Evolutionary conservation across 805 yeast species (phyloP).

Genomic region (Candida ponderosae): DNA sequence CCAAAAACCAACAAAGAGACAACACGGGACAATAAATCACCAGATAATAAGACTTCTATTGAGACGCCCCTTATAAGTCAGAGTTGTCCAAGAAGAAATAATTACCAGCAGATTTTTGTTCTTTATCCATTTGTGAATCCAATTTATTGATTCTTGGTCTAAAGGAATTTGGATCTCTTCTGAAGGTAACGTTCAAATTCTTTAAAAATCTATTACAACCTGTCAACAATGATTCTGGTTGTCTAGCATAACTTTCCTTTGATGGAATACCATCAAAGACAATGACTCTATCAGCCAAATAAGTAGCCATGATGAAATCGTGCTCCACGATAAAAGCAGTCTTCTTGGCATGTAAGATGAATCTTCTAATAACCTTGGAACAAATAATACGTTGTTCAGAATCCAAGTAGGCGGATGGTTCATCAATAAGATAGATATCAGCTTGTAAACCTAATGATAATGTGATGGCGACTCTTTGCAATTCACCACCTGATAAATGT

Average conservation of each 20-base stretch:
- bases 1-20: background rate
- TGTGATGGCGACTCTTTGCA: constrained; percentile 98
- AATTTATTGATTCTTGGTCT: constrained; percentile 98
- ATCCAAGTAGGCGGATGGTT: constrained; percentile 98
- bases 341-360: constrained; percentile 91
- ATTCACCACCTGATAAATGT: constrained; percentile 97
- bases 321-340: constrained; percentile 99
- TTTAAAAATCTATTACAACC: constrained; percentile 97
- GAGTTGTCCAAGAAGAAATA: constrained; percentile 87
- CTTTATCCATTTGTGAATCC: constrained; percentile 98
- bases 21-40: too few species aligned
- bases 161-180: constrained; percentile 98
- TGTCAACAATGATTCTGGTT: constrained; percentile 89
- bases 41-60: background rate
- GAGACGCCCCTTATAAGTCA: constrained; percentile 27
- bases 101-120: constrained; percentile 88
- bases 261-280: constrained; percentile 97
- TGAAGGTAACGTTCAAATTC: constrained; percentile 94
- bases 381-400: constrained; percentile 99
- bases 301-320: constrained; percentile 99
- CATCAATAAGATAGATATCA: constrained; percentile 94
- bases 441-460: constrained; percentile 91
- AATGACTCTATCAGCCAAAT: constrained; percentile 97
- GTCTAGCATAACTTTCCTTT: constrained; percentile 70
- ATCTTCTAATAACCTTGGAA: constrained; percentile 96